These are phyloP conservation scores for Gaultheria prostrata DNA, from an alignment of 148 eudicot genomes.

Conservation along the genomic window DNA sequence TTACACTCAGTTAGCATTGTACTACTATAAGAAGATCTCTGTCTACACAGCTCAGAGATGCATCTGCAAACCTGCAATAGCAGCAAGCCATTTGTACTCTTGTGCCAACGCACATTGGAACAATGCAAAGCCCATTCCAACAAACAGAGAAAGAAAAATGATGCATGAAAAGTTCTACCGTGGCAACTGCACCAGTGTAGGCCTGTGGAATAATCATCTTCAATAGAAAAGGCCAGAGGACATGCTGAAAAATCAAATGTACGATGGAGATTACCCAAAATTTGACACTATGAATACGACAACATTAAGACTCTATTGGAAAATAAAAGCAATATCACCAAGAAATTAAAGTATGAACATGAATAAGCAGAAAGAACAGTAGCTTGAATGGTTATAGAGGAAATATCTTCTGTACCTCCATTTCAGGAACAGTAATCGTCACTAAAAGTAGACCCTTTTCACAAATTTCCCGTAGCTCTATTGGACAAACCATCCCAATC, in stretches of 20 bases:
- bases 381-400: background rate
- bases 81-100: background rate
- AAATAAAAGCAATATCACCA: background rate
- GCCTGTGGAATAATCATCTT: slow-evolving; percentile 86
- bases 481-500: slow-evolving; percentile 46
- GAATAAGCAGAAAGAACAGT: slow-evolving; percentile 11
- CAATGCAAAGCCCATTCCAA: slow-evolving; percentile 4
- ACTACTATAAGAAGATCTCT: slow-evolving; percentile 49
- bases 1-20: slow-evolving; percentile 71
- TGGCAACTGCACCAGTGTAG: slow-evolving; percentile 86
- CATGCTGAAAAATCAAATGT: slow-evolving; percentile 58
- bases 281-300: background rate
- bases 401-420: slow-evolving; percentile 62
- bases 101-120: background rate
- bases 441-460: slow-evolving; percentile 89
- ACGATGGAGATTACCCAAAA: background rate
- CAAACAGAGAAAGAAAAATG: background rate
- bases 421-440: slow-evolving; percentile 92
- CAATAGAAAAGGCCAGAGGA: slow-evolving; percentile 94
- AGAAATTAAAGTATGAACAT: background rate
- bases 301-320: background rate
- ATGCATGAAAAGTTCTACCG: slow-evolving; percentile 39
- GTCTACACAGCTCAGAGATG: slow-evolving; percentile 88
- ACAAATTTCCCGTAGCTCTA: slow-evolving; percentile 71
- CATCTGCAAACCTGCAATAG: slow-evolving; percentile 88